Evolutionary conservation across 2,329 filamentous ascomycete species (phyloP), one percentile per base, ranked within the genome.

Genomic region (Claviceps arundinis): DNA sequence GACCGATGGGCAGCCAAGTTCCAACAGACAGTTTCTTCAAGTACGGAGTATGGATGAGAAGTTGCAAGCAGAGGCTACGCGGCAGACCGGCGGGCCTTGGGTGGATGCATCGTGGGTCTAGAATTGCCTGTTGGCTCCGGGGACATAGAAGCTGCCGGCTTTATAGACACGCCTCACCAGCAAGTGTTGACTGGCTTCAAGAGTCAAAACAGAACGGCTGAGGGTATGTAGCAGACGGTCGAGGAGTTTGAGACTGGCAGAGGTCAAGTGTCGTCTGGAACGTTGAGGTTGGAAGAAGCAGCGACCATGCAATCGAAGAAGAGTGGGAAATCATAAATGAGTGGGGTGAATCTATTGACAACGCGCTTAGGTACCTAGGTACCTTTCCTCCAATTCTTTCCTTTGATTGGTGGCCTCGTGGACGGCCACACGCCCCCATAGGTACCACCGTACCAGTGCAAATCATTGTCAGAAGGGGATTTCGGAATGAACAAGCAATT

Each of bases 381-480:
- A 30, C 4, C 53, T 45, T 13, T 22, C 41, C 5, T 13, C 41
- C 41, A 43, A 43, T 54, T 6, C 41, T 22, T 22, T 6, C 19
- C 41, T 14, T 22, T 54, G 58, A 59, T 62, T 59, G 61, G 55
- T 55, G 53, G 59, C 56, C 40, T 9, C 62, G 62, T 65, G 62
- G 58, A 59, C 24, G 24, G 24, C 24, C 24, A 24, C 24, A 24
- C 24, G 24, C 24, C 24, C 24, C 24, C 1, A 11, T 11, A 34
- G 30, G 24, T 6, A 24, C 24, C 24, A 24, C 24, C 24, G 24
- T 24, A 24, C 24, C 24, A 24, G 24, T 24, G 24, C 24, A 5
- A 24, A 24, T 24, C 24, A 24, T 24, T 24, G 24, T 24, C 24
- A 24, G 24, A 34, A 34, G 30, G 30, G 9, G 26, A 1, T 30